Evolutionary conservation across 257 asterid genomes (phyloP), one percentile per base, ranked within the genome.

Genomic region (Fraxinus pennsylvanica): DNA sequence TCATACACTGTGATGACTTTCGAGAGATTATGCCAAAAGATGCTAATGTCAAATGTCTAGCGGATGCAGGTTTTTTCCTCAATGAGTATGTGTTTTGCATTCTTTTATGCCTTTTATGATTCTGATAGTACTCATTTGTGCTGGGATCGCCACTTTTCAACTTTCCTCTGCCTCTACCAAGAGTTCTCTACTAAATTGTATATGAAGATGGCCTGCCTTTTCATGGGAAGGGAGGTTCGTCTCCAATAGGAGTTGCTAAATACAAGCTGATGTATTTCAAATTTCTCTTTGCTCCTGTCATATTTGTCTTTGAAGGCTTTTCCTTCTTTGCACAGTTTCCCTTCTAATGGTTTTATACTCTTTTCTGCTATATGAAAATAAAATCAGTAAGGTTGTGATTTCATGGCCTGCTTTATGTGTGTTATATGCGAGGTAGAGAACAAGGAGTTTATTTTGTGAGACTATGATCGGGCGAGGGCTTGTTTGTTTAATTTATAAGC

Each of bases 51-150:
- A 92, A 94, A 85, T 94, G 98, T 79, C 96, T 94, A 79, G 94
- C 92, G 22, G 98, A 94, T 91, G 98, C 94, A 82, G 93, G 96
- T 74, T 90, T 94, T 83, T 94, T 94, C 75, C 93, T 89, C 66
- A 89, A 94, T 69, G 97, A 85, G 98, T 94, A 92, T 78, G 96
- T 87, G 69, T 63, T 74, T 73, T 74, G 68, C 82, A 67, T 78
- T 79, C 76, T 72, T 72, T 63, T 65, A 33, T 63, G 47, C 2
- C 41, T 36, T 83, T n/a, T 59, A 73, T 39, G 43, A 43, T 41
- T 43, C 74, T 63, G 14, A 33, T 81, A 65, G 38, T 30, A 47
- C 68, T 71, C 41, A 74, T 68, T 21, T 3, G 9, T 74, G 10
- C 50, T 69, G 36, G 76, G 75, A 71, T 71, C 70, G 35, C 32